Percentiles rank a stretch among this genome's conserved stretches.
Conservation (phyloP, 2,329 filamentous ascomycete genomes). For the Diplodia seriata region DNA sequence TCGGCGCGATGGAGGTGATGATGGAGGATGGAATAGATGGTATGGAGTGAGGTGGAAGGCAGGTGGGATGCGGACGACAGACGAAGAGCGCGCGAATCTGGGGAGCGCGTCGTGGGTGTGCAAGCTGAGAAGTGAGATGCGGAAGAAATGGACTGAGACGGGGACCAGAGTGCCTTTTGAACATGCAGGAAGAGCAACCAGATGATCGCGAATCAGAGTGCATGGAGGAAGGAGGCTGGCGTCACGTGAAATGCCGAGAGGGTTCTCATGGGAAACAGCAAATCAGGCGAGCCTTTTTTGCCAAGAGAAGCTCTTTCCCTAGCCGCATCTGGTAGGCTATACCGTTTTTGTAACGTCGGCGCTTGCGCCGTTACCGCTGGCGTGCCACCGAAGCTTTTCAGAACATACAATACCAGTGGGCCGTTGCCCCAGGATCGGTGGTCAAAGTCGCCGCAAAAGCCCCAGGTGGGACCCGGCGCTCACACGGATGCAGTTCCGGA, state of each 20-base stretch:
- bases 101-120: constrained; percentile 30
- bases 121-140: constrained; percentile 44
- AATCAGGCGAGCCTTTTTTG: constrained; percentile 5
- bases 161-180: constrained; percentile 46
- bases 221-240: constrained; percentile 26
- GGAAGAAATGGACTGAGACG: constrained; percentile 44
- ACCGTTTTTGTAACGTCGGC: constrained; percentile 19
- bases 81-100: constrained; percentile 24
- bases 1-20: constrained; percentile 25
- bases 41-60: constrained; percentile 35
- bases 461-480: background rate
- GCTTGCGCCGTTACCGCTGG: constrained; percentile 15
- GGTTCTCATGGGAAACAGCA: constrained; percentile 6
- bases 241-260: constrained; percentile 20
- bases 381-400: background rate
- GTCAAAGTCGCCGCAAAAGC: background rate
- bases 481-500: background rate
- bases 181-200: constrained; percentile 27
- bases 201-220: constrained; percentile 30
- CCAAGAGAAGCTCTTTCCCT: background rate
- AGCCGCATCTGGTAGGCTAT: constrained; percentile 18
- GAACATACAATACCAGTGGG: constrained; percentile 8
- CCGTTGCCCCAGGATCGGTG: background rate
- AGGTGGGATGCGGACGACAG: constrained; percentile 35
- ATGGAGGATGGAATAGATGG: constrained; percentile 30